A percentile compares a stretch with the other conserved stretches of the same genome.
These are phyloP conservation scores for Lactarius tabidus DNA, from an alignment of 768 basidiomycete species.

Conservation along the genomic window DNA sequence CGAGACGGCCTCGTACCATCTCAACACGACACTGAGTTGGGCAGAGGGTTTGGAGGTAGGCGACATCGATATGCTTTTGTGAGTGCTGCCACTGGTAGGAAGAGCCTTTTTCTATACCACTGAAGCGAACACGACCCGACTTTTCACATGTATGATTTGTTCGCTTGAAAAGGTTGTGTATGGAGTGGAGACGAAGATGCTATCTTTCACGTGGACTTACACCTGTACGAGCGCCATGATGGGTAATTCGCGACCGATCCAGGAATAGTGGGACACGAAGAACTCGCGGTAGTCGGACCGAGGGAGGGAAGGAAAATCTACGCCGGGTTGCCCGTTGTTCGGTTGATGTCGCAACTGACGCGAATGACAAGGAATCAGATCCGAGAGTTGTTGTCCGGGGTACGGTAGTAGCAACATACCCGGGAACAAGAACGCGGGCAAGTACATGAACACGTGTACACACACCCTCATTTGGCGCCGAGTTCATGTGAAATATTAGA, in stretches of 20 bases:
- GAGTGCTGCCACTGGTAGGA: background rate
- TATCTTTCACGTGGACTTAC: background rate
- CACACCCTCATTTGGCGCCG: background rate
- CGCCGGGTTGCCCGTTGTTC: too few species aligned
- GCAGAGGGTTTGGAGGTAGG: slow-evolving; percentile 2
- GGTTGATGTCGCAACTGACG: too few species aligned
- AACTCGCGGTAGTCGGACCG: background rate
- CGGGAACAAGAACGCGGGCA: background rate
- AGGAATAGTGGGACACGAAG: background rate
- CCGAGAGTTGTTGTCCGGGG: background rate
- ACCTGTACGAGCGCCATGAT: background rate
- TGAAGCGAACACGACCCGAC: slow-evolving; percentile 1
- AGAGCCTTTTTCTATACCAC: background rate
- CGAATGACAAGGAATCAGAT: too few species aligned
- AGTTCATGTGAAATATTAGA: background rate
- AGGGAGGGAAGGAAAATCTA: background rate
- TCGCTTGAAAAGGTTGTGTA: background rate
- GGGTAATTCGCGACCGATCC: background rate
- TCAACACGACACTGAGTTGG: slow-evolving; percentile 8
- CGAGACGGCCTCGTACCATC: slow-evolving; percentile 9
- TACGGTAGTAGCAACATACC: background rate
- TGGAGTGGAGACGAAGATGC: background rate
- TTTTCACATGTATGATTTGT: background rate
- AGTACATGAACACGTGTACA: background rate
- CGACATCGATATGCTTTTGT: background rate